phyloP scores from a whole-genome alignment of 2,329 filamentous ascomycete genomes.

The Xylariaceae sp. region DNA sequence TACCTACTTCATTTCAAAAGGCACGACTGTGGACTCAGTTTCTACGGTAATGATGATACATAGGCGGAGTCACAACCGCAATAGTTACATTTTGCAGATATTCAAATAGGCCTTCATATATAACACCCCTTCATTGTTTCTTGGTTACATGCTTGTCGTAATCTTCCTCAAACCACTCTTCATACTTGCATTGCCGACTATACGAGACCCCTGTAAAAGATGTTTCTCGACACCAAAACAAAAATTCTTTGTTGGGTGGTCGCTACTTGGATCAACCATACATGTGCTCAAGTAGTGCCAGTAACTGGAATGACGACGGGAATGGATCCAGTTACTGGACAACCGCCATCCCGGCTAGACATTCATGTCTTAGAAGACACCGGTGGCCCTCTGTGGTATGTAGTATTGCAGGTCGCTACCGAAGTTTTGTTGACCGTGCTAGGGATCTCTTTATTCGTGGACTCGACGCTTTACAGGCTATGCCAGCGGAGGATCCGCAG shows the following conservation, averaged over 20 bases:
- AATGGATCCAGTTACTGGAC: constrained; percentile 30
- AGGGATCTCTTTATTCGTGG: constrained; percentile 50
- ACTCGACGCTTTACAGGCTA: constrained; percentile 40
- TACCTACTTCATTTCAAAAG: too few relatives aligned
- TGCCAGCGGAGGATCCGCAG: constrained; percentile 36
- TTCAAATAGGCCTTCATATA: too few relatives aligned
- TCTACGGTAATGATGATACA: too few relatives aligned
- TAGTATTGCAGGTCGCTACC: background rate
- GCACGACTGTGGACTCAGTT: too few relatives aligned
- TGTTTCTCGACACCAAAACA: constrained; percentile 1
- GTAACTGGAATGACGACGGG: constrained; percentile 26
- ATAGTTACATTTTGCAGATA: too few relatives aligned
- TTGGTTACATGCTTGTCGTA: too few relatives aligned
- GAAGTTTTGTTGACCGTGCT: constrained; percentile 2
- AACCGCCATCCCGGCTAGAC: constrained; percentile 42
- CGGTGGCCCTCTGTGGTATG: constrained; percentile 26
- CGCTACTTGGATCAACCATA: background rate
- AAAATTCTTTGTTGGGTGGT: constrained; percentile 8
- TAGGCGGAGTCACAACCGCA: too few relatives aligned
- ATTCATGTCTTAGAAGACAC: constrained; percentile 42
- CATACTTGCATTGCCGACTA: too few relatives aligned
- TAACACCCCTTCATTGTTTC: too few relatives aligned
- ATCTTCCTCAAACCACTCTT: too few relatives aligned
- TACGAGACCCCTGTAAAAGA: background rate
- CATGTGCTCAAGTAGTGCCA: constrained; percentile 7